A percentile compares a stretch with the other conserved stretches of the same genome.
These are phyloP conservation scores for Dictyostelium intermedium DNA, from an alignment of 78 protist genomes.

Conservation along the genomic window DNA sequence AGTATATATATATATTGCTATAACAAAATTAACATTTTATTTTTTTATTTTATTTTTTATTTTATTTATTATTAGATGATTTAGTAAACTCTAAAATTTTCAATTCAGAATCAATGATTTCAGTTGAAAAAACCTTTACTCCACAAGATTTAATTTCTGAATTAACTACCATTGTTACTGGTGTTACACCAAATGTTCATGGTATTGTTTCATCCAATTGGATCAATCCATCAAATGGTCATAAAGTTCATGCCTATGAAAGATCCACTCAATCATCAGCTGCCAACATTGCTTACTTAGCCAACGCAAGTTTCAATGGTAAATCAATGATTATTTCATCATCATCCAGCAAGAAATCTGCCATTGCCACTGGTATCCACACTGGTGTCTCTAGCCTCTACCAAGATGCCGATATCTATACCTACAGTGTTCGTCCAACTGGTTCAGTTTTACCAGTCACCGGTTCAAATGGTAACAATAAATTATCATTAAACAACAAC, in stretches of 20 bases:
- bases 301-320: not conserved
- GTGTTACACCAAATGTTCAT: conserved; percentile 58
- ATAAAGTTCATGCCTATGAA: conserved; percentile 12
- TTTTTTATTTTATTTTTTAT: not conserved
- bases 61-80: not conserved
- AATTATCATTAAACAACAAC: not conserved
- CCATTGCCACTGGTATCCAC: conserved; percentile 33
- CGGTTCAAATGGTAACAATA: no score
- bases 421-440: not conserved
- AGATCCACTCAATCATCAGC: not conserved
- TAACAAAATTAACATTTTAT: not conserved
- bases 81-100: conserved; percentile 17
- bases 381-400: not conserved
- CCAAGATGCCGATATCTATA: not conserved
- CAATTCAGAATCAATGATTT: not conserved
- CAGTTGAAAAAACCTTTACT: conserved; percentile 14
- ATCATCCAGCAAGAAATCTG: not conserved
- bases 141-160: conserved; percentile 55
- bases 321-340: conserved; percentile 33
- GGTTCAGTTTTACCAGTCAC: not conserved
- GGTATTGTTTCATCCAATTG: conserved; percentile 40
- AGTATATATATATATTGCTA: not conserved
- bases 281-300: conserved; percentile 51
- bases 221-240: not conserved
- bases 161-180: conserved; percentile 49